These are phyloP conservation scores for Paecilomyces sp. DNA, from an alignment of 2,329 filamentous ascomycete species.

Conservation along the genomic window DNA sequence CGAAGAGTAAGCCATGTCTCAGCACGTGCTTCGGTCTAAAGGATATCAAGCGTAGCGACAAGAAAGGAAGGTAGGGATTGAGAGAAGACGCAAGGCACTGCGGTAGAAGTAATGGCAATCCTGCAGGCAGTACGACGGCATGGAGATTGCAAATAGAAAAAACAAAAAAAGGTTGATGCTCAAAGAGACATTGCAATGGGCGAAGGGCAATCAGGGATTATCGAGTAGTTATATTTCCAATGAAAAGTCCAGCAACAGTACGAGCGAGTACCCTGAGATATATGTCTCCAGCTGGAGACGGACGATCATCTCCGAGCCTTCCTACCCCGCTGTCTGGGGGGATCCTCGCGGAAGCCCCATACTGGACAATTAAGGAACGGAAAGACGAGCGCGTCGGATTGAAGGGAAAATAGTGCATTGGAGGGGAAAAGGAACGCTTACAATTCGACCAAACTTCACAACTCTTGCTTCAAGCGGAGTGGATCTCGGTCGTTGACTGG, in stretches of 20 bases:
- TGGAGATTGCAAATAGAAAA: constrained; percentile 39
- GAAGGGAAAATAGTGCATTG: neutral
- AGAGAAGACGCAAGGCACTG: constrained; percentile 78
- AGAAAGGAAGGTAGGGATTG: constrained; percentile 71
- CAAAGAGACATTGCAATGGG: neutral
- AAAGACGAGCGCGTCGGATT: neutral
- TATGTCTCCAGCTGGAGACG: neutral
- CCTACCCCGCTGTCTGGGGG: neutral
- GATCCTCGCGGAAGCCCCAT: neutral
- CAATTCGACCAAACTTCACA: neutral
- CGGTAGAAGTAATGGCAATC: constrained; percentile 92
- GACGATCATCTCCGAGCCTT: neutral
- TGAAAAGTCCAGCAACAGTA: neutral
- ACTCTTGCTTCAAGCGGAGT: neutral
- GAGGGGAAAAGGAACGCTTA: neutral
- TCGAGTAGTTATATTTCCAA: neutral
- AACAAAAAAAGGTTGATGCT: neutral
- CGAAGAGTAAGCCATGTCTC: constrained; percentile 52
- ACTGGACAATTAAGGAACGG: neutral
- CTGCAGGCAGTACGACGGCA: constrained; percentile 76
- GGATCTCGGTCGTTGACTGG: neutral
- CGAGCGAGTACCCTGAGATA: neutral
- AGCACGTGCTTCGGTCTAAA: constrained; percentile 21
- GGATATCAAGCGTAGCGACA: constrained; percentile 60
- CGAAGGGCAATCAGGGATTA: neutral